A percentile compares a stretch with the other conserved stretches of the same genome.
Conservation (phyloP, 2,329 filamentous ascomycete genomes). For the Blumeriella jaapii region DNA sequence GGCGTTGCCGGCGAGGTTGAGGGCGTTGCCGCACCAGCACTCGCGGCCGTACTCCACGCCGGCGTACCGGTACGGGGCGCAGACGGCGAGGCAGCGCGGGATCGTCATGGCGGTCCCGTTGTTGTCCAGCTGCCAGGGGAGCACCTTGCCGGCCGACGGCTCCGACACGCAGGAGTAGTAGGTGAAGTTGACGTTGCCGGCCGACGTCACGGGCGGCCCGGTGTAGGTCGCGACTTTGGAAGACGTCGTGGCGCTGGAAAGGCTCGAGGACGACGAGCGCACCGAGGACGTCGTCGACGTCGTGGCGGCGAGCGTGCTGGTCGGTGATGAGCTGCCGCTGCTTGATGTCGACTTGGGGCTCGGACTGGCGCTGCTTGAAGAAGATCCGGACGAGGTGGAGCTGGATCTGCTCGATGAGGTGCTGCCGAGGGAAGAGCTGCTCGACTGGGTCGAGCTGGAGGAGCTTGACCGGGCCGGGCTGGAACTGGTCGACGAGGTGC, state of each 20-base stretch:
- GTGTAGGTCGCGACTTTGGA: slow-evolving; percentile 14
- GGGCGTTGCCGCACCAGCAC: slow-evolving; percentile 31
- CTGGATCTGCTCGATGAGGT: slow-evolving; percentile 7
- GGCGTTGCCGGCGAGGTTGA: slow-evolving; percentile 10
- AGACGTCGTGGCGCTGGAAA: slow-evolving; percentile 5
- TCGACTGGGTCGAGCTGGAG: background rate
- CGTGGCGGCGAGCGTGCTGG: too few species aligned
- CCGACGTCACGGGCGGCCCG: slow-evolving; percentile 17
- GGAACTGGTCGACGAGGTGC: too few species aligned
- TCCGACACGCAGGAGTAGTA: slow-evolving; percentile 24
- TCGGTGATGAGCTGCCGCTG: too few species aligned
- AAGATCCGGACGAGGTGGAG: too few species aligned
- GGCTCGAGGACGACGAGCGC: background rate
- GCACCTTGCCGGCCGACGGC: slow-evolving; percentile 16
- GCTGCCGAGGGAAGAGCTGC: background rate
- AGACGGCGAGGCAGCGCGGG: slow-evolving; percentile 23
- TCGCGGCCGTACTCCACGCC: slow-evolving; percentile 31
- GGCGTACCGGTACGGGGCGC: slow-evolving; percentile 26
- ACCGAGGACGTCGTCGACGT: too few species aligned
- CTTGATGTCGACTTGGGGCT: too few species aligned
- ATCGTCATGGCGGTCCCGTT: slow-evolving; percentile 26
- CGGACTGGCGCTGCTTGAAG: too few species aligned
- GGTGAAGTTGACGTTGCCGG: slow-evolving; percentile 24
- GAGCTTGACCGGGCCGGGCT: background rate
- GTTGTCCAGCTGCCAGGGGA: slow-evolving; percentile 14